Percentiles rank a stretch among this genome's conserved stretches.
Conservation (phyloP, 2,329 filamentous ascomycete species). For the Fusarium devonianum region DNA sequence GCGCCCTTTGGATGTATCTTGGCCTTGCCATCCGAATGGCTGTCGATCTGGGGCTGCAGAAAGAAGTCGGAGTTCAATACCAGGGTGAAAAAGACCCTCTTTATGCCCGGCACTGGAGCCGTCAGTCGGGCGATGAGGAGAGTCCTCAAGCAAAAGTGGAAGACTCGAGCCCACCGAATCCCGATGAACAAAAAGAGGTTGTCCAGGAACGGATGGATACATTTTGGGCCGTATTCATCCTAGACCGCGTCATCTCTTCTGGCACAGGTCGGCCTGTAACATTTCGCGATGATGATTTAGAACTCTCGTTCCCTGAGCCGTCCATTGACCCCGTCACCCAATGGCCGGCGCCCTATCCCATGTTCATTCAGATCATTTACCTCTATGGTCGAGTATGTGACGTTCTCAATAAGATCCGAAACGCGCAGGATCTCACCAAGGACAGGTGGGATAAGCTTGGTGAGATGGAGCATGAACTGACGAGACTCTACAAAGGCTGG, state of each 20-base stretch:
- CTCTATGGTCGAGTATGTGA: slow-evolving; percentile 86
- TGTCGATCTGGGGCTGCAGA: slow-evolving; percentile 81
- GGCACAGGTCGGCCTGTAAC: slow-evolving; percentile 86
- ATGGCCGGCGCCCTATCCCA: slow-evolving; percentile 81
- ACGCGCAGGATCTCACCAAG: slow-evolving; percentile 75
- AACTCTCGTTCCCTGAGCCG: slow-evolving; percentile 71
- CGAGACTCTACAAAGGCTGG: slow-evolving; percentile 73
- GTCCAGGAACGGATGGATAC: slow-evolving; percentile 87
- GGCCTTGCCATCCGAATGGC: slow-evolving; percentile 87
- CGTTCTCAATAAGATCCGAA: slow-evolving; percentile 80
- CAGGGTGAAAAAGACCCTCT: slow-evolving; percentile 62
- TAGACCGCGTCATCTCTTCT: slow-evolving; percentile 87
- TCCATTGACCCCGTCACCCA: slow-evolving; percentile 62
- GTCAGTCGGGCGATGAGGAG: slow-evolving; percentile 45
- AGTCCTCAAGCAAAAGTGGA: slow-evolving; percentile 53
- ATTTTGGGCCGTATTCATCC: slow-evolving; percentile 88
- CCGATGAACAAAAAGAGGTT: slow-evolving; percentile 66
- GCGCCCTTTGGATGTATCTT: slow-evolving; percentile 92
- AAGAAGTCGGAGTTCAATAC: slow-evolving; percentile 74
- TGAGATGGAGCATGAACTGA: slow-evolving; percentile 83
- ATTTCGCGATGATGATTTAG: slow-evolving; percentile 83
- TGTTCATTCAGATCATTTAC: slow-evolving; percentile 83
- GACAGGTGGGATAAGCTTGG: slow-evolving; percentile 76
- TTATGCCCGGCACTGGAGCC: slow-evolving; percentile 55
- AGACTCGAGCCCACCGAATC: slow-evolving; percentile 52